Base-by-base conservation (phyloP, 352 stramenopile genomes). In the Peronosclerospora sorghi region DNA sequence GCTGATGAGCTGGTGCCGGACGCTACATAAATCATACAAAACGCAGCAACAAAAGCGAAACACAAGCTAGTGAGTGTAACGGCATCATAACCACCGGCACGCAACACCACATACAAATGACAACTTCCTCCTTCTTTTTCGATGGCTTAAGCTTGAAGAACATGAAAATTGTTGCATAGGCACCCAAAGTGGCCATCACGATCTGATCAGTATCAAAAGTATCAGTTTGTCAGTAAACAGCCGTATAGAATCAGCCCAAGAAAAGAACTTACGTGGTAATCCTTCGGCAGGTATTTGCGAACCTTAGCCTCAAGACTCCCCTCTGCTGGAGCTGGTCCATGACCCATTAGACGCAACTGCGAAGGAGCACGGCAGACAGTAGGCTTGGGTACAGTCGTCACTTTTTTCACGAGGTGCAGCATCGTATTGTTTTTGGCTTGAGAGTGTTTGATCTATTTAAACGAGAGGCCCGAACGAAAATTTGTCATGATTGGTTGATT, bases 121-220 rank as follows among this genome's bases (percentile, higher is more conserved):
- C 57, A 35, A 70, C 68, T 48, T 86, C 69, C 36, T 85, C 68
- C 37, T 71, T 62, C 63, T 86, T 86, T 65, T 83, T 82, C 9
- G 73, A 85, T 21, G 75, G 75, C 67, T 86, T 86, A 29, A 85
- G 63, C 73, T 92, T 92, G 64, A 87, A 84, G 27, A 86, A 57
- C 42, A 86, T 65, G 52, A 86, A 76, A 42, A 92, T 43, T 29
- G 66, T 74, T 54, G 77, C 67, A 68, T 92, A 92, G 45, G 81
- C 68, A 42, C 80, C 80, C 21, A 92, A 56, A 5, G 77, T 90
- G 15, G 77, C 77, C 52, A 90, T 41, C 58, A 92, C 80, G 44
- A 92, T 89, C 80, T 91, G 24, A 10, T 38, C 28, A 24, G 19
- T 12, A n/a, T 36, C 12, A 17, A 40, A 5, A 8, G 32, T 27